These are phyloP conservation scores for Glomus cerebriforme DNA, from an alignment of 192 early-diverging fungal genomes.

Conservation along the genomic window DNA sequence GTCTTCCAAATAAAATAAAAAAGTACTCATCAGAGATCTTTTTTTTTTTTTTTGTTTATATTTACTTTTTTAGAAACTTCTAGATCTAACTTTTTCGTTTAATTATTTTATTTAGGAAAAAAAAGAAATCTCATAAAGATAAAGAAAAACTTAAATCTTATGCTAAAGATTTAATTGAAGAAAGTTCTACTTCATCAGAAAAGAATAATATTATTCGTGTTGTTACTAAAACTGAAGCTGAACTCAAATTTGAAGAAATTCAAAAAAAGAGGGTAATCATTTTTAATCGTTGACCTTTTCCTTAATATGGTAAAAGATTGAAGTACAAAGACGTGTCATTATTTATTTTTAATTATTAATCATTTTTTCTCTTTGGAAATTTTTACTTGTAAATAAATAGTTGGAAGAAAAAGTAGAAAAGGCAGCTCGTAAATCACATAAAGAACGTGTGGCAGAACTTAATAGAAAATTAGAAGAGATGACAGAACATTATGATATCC, in stretches of 20 bases:
- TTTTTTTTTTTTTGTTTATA: neutral
- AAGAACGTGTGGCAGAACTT: conserved; percentile 75
- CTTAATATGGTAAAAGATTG: too few relatives aligned
- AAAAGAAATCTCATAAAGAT: conserved; percentile 51
- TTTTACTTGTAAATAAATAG: conserved; percentile 38
- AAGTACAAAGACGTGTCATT: neutral
- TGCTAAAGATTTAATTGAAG: conserved; percentile 38
- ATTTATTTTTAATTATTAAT: neutral
- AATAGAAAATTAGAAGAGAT: conserved; percentile 74
- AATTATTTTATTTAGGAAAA: conserved; percentile 46
- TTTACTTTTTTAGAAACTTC: neutral
- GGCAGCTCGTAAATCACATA: conserved; percentile 69
- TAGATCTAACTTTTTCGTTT: neutral
- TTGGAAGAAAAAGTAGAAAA: conserved; percentile 69
- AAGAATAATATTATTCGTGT: conserved; percentile 36
- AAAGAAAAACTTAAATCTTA: conserved; percentile 47
- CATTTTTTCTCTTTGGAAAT: neutral
- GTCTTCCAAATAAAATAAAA: conserved; percentile 51
- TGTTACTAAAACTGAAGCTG: conserved; percentile 66
- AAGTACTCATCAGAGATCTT: too few relatives aligned
- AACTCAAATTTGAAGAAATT: conserved; percentile 71
- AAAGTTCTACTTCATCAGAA: conserved; percentile 25
- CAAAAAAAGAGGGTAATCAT: conserved; percentile 62
- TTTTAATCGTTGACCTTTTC: neutral
- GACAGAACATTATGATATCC: conserved; percentile 82